A percentile compares a stretch with the other conserved stretches of the same genome.
Evolutionary conservation across 169 alveolate genomes (phyloP).

Genomic region (Blepharisma undulans): DNA sequence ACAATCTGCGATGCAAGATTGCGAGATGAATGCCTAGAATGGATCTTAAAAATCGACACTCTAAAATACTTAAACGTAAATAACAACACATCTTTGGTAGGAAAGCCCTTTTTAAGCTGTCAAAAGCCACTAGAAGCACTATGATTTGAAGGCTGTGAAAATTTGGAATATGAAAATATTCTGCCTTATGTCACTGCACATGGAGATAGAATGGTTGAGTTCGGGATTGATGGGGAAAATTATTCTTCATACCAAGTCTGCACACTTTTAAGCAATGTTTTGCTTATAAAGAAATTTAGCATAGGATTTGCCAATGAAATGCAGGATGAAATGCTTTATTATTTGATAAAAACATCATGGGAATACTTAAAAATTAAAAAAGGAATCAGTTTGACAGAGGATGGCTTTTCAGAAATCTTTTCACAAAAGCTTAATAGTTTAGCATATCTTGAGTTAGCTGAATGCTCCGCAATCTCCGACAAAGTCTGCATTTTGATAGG

Average conservation of each 20-base stretch:
- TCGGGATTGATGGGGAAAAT: conserved; percentile 32
- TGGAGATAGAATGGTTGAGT: not conserved
- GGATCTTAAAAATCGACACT: not conserved
- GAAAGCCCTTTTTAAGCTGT: not conserved
- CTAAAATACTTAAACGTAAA: not conserved
- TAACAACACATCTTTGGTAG: conserved; percentile 6
- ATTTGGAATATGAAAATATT: not conserved
- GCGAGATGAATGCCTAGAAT: not conserved
- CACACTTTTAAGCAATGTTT: not conserved
- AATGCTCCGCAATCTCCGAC: not conserved
- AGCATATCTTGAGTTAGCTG: not conserved
- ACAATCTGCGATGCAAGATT: not conserved
- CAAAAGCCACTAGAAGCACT: not conserved
- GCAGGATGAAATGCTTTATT: not conserved
- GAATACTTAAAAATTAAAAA: conserved; percentile 14
- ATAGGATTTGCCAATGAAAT: conserved; percentile 12
- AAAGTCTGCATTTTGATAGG: not conserved
- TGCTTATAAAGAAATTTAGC: not conserved
- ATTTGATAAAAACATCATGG: not conserved
- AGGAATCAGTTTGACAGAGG: not conserved
- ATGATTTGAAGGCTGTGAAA: conserved; percentile 36
- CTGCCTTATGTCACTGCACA: not conserved
- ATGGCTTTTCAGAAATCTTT: not conserved
- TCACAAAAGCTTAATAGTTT: not conserved
- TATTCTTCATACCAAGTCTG: not conserved